Percentiles rank a stretch among this genome's conserved stretches.
These are phyloP conservation scores for Malassezia caprae DNA, from an alignment of 1,284 basidiomycete species.

Conservation along the genomic window DNA sequence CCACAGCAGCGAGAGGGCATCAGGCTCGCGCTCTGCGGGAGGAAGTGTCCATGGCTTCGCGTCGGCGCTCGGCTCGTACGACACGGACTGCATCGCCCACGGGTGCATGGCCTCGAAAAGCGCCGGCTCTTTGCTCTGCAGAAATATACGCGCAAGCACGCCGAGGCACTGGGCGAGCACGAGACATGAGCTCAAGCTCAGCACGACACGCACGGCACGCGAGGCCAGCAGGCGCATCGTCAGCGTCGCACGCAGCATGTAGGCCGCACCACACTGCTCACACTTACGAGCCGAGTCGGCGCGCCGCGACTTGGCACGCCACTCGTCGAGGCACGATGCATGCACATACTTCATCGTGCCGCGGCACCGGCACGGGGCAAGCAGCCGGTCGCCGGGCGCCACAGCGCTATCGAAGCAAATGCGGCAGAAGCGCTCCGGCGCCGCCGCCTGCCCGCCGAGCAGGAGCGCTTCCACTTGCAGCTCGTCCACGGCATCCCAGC, in stretches of 20 bases:
- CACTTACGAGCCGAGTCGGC: slow-evolving; percentile 26
- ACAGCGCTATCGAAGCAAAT: slow-evolving; percentile 8
- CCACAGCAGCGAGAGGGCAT: background rate
- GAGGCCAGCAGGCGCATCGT: slow-evolving; percentile 30
- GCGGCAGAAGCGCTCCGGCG: slow-evolving; percentile 3
- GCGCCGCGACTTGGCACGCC: slow-evolving; percentile 27
- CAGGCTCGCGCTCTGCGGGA: background rate
- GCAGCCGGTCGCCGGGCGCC: slow-evolving; percentile 13
- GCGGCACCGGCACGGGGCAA: slow-evolving; percentile 34
- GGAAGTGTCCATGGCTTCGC: background rate
- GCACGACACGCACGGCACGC: slow-evolving; percentile 20
- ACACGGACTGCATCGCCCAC: background rate
- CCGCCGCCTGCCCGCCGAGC: background rate
- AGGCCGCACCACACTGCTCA: slow-evolving; percentile 40
- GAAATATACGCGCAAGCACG: slow-evolving; percentile 16
- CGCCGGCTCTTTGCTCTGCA: slow-evolving; percentile 21
- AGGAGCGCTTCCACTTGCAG: slow-evolving; percentile 12
- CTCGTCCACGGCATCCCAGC: slow-evolving; percentile 4
- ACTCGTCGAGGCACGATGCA: slow-evolving; percentile 35
- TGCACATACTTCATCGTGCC: slow-evolving; percentile 45
- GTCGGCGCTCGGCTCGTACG: background rate
- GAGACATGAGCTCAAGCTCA: slow-evolving; percentile 25
- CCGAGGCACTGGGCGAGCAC: slow-evolving; percentile 25
- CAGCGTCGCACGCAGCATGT: slow-evolving; percentile 27
- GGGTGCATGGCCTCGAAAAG: slow-evolving; percentile 8